Conservation (phyloP, 179 eudicot species). For the Gypsophila paniculata region DNA sequence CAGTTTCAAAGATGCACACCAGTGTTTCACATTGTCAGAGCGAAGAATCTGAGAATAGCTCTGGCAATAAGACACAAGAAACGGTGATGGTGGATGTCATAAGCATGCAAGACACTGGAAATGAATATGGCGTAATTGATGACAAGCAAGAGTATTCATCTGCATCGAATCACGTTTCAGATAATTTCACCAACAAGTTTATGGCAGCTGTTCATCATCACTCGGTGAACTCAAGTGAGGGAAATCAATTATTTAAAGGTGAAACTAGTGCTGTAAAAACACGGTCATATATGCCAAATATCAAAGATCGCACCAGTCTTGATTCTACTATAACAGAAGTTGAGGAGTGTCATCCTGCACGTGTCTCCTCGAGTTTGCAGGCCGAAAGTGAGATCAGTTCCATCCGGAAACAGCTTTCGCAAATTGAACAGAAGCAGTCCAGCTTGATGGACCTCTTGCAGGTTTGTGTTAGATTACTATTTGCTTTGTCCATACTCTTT, state of each 20-base stretch:
- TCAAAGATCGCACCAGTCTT: constrained; percentile 55
- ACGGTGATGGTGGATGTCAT: constrained; percentile 40
- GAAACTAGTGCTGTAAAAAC: constrained; percentile 41
- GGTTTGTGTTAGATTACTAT: constrained; percentile 36
- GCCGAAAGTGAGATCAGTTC: constrained; percentile 48
- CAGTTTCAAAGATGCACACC: constrained; percentile 48
- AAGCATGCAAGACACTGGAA: constrained; percentile 43
- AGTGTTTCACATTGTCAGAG: constrained; percentile 33
- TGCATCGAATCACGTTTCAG: constrained; percentile 48
- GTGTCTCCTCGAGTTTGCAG: constrained; percentile 46
- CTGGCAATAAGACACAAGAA: constrained; percentile 50
- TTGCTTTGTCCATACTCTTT: constrained; percentile 1
- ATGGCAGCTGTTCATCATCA: constrained; percentile 33
- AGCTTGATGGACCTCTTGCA: constrained; percentile 65
- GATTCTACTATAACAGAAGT: constrained; percentile 66
- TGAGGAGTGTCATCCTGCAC: constrained; percentile 41
- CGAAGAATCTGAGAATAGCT: constrained; percentile 66
- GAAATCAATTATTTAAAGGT: constrained; percentile 29
- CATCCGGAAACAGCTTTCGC: constrained; percentile 59
- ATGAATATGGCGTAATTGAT: constrained; percentile 53
- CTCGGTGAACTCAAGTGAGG: constrained; percentile 33
- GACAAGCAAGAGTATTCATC: constrained; percentile 71
- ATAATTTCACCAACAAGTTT: constrained; percentile 41
- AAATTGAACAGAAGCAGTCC: constrained; percentile 77
- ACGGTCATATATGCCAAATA: constrained; percentile 32